Evolutionary conservation across 495 filamentous ascomycete genomes (phyloP), one percentile per base, ranked within the genome.

Genomic region (Immersiella caudata): DNA sequence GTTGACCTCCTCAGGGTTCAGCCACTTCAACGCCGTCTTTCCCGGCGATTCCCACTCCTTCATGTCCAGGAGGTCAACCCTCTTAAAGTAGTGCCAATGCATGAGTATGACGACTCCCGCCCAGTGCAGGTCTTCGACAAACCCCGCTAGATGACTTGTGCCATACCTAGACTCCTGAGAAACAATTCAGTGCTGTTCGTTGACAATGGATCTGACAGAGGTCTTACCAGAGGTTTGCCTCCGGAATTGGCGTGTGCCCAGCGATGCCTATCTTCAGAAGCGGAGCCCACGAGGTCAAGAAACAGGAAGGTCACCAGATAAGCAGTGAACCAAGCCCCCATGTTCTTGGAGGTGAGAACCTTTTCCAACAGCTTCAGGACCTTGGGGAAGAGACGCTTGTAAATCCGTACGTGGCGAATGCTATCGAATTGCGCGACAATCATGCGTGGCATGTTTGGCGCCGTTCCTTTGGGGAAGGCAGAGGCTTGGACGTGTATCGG

Each of bases 371-470:
- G 65, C 21, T 60, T 55, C n/a, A 83, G 75, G 9, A 81, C 63
- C 3, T 64, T 49, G 2, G 70, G 66, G 5, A 64, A 25, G 0
- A 66, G 36, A 18, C 40, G 46, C 33, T 75, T 76, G 46, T 76
- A 73, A 12, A 77, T 65, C 24, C 65, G 60, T 22, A 70, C 67
- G 24, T 69, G 40, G 7, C 76, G 79, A 56, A 84, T 77, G 58
- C 78, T 80, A 68, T 84, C 82, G 64, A 84, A 81, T 65, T 84
- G 82, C 1, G 80, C 82, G 29, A 81, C 74, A 18, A 84, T 75
- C 81, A 83, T 83, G 18, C 81, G 76, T 11, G 82, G 80, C 18
- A 80, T 64, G 0, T 67, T 73, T 12, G 7, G 26, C 6, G 75
- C 66, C 36, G 62, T 74, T 1, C 73, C 76, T 12, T n/a, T n/a